These are phyloP conservation scores for Escovopsis sp. DNA, from an alignment of 2,329 filamentous ascomycete genomes.

Conservation along the genomic window DNA sequence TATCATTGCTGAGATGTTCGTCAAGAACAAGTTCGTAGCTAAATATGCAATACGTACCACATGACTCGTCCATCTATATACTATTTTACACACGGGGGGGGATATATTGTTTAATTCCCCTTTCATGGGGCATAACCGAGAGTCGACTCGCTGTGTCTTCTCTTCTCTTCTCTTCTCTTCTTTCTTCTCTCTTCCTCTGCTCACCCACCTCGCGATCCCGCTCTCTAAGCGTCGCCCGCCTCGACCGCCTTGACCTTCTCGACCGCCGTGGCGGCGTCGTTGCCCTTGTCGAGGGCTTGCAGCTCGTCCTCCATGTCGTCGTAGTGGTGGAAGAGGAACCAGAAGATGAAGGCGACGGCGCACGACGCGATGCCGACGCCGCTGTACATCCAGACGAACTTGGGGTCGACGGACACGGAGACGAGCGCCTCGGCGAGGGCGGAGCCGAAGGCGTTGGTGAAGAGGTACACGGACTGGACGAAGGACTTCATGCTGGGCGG, in stretches of 20 bases:
- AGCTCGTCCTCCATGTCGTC: conserved; percentile 23
- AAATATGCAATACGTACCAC: not conserved
- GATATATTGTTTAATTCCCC: too few species aligned
- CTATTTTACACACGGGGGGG: not conserved
- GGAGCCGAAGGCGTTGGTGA: conserved; percentile 44
- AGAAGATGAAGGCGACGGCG: conserved; percentile 38
- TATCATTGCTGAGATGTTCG: too few species aligned
- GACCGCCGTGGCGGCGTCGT: not conserved
- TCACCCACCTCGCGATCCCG: not conserved
- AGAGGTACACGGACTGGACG: conserved; percentile 42
- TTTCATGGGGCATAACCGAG: not conserved
- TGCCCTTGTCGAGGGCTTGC: conserved; percentile 22
- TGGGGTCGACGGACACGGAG: conserved; percentile 45
- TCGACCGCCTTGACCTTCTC: conserved; percentile 3
- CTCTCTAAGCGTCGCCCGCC: not conserved
- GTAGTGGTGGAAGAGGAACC: conserved; percentile 24
- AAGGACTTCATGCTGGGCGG: conserved; percentile 54
- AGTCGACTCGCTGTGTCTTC: too few species aligned
- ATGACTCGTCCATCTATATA: not conserved
- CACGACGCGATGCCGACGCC: conserved; percentile 37
- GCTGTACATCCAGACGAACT: conserved; percentile 52
- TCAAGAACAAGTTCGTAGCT: too few species aligned
- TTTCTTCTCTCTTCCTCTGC: too few species aligned
- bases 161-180: not conserved
- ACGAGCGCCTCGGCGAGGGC: conserved; percentile 47